phyloP scores from a whole-genome alignment of 495 filamentous ascomycete genomes.

The Hyaloscypha hepaticicola region DNA sequence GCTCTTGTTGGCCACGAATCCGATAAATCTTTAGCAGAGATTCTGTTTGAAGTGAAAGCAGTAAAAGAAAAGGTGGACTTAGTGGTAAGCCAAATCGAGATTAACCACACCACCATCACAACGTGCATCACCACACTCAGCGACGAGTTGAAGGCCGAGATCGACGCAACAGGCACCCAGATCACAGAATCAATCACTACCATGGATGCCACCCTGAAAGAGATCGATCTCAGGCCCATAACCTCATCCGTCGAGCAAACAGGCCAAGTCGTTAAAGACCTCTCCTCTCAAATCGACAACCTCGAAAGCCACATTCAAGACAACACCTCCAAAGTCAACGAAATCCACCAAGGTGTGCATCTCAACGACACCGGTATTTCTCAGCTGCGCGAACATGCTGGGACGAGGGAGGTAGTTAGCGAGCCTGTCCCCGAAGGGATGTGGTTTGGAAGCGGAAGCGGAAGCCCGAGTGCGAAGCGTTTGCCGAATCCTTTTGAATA shows the following conservation, averaged over 20 bases:
- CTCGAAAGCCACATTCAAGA: slow-evolving; percentile 13
- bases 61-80: slow-evolving; percentile 19
- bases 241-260: slow-evolving; percentile 10
- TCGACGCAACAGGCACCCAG: slow-evolving; percentile 25
- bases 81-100: slow-evolving; percentile 25
- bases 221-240: slow-evolving; percentile 2
- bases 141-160: slow-evolving; percentile 30
- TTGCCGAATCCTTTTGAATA: neutral
- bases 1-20: slow-evolving; percentile 1
- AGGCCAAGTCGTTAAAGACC: slow-evolving; percentile 5
- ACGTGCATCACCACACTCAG: slow-evolving; percentile 24
- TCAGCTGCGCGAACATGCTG: neutral
- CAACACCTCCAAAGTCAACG: neutral
- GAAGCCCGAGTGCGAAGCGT: neutral
- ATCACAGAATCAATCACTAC: slow-evolving; percentile 16
- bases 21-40: slow-evolving; percentile 8
- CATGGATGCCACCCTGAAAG: slow-evolving; percentile 17
- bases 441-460: neutral
- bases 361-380: neutral
- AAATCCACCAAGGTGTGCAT: neutral
- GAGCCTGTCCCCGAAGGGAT: neutral
- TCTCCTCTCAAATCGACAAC: slow-evolving; percentile 5
- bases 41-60: slow-evolving; percentile 26
- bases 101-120: slow-evolving; percentile 26
- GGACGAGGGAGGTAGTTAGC: neutral